Conservation (phyloP, 371 early-diverging fungal species). For the Mucor mucedo region DNA sequence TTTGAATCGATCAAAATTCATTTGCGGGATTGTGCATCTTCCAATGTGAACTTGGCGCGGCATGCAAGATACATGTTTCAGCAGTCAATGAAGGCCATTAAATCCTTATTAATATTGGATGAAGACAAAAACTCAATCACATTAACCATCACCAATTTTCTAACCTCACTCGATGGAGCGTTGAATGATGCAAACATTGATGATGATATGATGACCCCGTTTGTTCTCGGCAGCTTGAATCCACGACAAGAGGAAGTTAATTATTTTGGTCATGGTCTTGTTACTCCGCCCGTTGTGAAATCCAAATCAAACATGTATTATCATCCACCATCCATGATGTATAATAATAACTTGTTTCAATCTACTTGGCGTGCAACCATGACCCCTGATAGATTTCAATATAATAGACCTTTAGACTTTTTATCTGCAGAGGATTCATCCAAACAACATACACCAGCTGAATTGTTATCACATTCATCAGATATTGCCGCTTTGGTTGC, state of each 20-base stretch:
- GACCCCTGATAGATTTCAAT: slow-evolving; percentile 16
- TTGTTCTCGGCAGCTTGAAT: slow-evolving; percentile 27
- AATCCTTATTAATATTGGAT: slow-evolving; percentile 11
- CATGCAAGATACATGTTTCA: slow-evolving; percentile 49
- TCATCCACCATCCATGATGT: slow-evolving; percentile 1
- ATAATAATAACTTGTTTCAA: slow-evolving; percentile 11
- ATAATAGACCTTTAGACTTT: slow-evolving; percentile 17
- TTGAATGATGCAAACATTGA: slow-evolving; percentile 20
- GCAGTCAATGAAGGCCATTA: slow-evolving; percentile 35
- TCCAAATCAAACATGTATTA: slow-evolving; percentile 10
- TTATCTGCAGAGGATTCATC: not conserved
- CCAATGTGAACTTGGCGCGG: slow-evolving; percentile 27
- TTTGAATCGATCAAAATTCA: slow-evolving; percentile 28
- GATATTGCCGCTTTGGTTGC: slow-evolving; percentile 35
- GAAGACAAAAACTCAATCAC: slow-evolving; percentile 13
- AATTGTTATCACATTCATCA: slow-evolving; percentile 10
- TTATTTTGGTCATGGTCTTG: slow-evolving; percentile 16
- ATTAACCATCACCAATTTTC: slow-evolving; percentile 28
- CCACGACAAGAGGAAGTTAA: slow-evolving; percentile 24
- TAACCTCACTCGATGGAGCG: slow-evolving; percentile 19
- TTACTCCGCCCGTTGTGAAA: slow-evolving; percentile 20
- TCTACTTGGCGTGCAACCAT: slow-evolving; percentile 16
- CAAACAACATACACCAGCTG: slow-evolving; percentile 1
- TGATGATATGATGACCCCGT: slow-evolving; percentile 31
- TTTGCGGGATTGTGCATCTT: slow-evolving; percentile 20